These are phyloP conservation scores for Crithidia fasciculata DNA, from an alignment of 208 protist species.

Conservation along the genomic window DNA sequence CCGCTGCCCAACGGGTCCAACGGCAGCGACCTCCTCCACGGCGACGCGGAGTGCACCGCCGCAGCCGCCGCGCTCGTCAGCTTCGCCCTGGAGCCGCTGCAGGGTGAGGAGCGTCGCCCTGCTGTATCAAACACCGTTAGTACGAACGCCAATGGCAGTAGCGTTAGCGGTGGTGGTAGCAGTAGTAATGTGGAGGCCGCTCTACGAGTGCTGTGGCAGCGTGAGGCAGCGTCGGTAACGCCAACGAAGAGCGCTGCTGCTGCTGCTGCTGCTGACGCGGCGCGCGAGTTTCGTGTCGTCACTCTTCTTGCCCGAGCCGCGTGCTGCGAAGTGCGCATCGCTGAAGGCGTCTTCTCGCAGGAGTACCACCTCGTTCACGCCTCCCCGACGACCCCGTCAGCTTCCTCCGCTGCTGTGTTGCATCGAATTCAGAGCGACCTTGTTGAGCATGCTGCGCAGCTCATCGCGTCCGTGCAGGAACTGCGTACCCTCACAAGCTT, in stretches of 20 bases:
- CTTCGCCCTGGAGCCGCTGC: constrained; percentile 23
- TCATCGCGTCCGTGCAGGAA: constrained; percentile 26
- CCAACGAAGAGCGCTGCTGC: not conserved
- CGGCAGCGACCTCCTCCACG: not conserved
- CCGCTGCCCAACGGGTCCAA: no score
- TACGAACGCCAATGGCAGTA: no score
- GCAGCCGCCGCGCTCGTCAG: constrained; percentile 15
- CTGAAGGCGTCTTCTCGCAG: constrained; percentile 28
- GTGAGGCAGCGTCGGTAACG: not conserved
- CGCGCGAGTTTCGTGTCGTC: not conserved
- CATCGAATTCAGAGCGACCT: constrained; percentile 15
- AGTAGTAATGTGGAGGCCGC: not conserved
- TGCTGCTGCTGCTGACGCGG: not conserved
- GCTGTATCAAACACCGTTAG: no score
- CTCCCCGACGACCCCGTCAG: no score
- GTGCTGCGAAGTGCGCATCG: constrained; percentile 34
- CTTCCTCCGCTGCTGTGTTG: not conserved
- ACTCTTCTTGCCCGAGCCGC: constrained; percentile 30
- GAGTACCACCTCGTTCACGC: constrained; percentile 16
- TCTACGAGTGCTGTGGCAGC: constrained; percentile 1
- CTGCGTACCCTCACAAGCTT: constrained; percentile 15
- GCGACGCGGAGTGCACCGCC: not conserved
- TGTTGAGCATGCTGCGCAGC: constrained; percentile 17
- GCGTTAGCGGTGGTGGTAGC: no score
- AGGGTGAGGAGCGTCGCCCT: no score